Evolutionary conservation across 1,284 basidiomycete species (phyloP), one percentile per base, ranked within the genome.

Genomic region (Pseudozyma thailandica): DNA sequence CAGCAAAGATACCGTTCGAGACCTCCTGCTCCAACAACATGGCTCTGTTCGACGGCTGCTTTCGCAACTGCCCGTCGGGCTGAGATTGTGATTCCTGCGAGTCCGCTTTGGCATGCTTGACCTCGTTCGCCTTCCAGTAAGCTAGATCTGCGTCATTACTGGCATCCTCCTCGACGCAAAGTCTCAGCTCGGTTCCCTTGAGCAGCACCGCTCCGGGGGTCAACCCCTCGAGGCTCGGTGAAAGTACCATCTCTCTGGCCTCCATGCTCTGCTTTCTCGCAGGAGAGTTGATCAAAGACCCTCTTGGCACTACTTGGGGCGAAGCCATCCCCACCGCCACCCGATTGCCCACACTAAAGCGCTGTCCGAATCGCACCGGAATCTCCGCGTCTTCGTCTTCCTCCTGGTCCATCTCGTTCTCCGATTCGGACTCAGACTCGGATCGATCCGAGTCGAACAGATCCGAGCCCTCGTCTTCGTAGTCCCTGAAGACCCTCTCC

Each of bases 401-500:
- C 20, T 42, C 50, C 30, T 38, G 26, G 45, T 55, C 59, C 50
- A 48, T 46, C 27, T 55, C 60, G 25, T 54, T 50, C 21, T 64
- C 71, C 25, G 51, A 52, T 12, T 70, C 55, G 0, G 52, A 46
- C 9, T 53, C 56, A 0, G 56, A 52, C 3, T 53, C 60, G 3
- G 56, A 56, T 21, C 35, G 2, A 16, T 62, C 59, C 38, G 64
- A 68, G n/a, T 65, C 61, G 25, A 64, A 65, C 21, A 64, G 47
- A 30, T 64, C 61, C 21, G 68, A 57, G 1, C 54, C 68, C 15
- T 71, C 68, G 33, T 71, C 68, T 15, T 71, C 68, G 38, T 71
- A 71, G 26, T 71, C 68, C 13, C 68, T 44, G 50, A 71, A 71
- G n/a, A n/a, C n/a, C n/a, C n/a, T n/a, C n/a, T n/a, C n/a, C 20